Base-by-base conservation (phyloP, 805 yeast genomes). In the Tetrapisispora iriomotensis region DNA sequence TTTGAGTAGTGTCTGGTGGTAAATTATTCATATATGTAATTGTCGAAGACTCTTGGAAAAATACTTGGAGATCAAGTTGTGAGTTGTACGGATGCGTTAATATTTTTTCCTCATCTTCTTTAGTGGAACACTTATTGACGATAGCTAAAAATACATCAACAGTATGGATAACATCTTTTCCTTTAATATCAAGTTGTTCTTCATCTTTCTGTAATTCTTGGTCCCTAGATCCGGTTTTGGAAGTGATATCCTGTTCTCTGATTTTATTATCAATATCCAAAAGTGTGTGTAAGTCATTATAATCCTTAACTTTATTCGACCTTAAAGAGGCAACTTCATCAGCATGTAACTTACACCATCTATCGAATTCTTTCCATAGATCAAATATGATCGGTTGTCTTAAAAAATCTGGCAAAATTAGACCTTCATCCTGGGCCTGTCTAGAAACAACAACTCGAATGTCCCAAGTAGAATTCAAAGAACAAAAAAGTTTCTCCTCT, bases 1-100 rank as follows among this genome's bases (percentile, higher is more conserved):
- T 72, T 60, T 88, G 96, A 1, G 95, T 88, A 6, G 90, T 83
- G 51, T 87, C 96, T 20, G 68, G 67, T 2, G 95, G 88, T 46
- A 88, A 64, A 58, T 85, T 86, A n/a, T 82, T 70, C 60, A 87
- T 65, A 57, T 77, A 84, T 38, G 87, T 58, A n/a, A 85, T 83
- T 51, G 77, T 79, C 3, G 94, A 82, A 41, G 79, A 68, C 57
- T 86, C 95, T 13, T 70, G 62, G 28, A 74, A 56, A 52, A 87
- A 87, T 7, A 75, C 74, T 34, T 72, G 67, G 34, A 79, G 71
- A 51, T 87, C 96, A 30, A 81, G 70, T n/a, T 73, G 71, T 33
- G 81, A 69, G 60, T 88, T 95, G 50, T 79, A 77, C 1, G 96
- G 95, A 39, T 70, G 73, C 4, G 79, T 75, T 34, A 85, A 66